Evolutionary conservation across 306 rosid genomes (phyloP).

Genomic region (Corylus americana): DNA sequence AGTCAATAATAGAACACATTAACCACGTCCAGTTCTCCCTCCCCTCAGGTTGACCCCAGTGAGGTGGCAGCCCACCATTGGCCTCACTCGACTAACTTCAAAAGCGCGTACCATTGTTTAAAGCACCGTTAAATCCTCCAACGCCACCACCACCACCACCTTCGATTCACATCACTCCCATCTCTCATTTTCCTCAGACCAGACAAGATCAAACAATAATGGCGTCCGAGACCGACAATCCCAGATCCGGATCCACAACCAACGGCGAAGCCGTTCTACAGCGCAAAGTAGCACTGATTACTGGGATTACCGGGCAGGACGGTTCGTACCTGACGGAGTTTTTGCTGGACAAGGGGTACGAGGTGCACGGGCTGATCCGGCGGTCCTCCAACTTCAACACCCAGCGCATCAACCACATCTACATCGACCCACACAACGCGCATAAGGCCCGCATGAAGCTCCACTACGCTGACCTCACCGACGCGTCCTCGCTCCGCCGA

Average conservation of each 20-base stretch:
- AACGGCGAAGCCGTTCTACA: constrained; percentile 38
- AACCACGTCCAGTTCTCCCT: not conserved
- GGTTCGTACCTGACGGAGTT: constrained; percentile 97
- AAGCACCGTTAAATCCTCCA: constrained; percentile 12
- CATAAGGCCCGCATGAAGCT: constrained; percentile 97
- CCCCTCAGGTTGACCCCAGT: not conserved
- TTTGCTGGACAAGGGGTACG: constrained; percentile 78
- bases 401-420: constrained; percentile 97
- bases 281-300: constrained; percentile 74
- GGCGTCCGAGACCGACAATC: constrained; percentile 49
- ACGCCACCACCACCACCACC: not conserved
- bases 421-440: constrained; percentile 97
- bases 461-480: constrained; percentile 96
- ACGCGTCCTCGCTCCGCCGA: constrained; percentile 98
- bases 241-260: constrained; percentile 47
- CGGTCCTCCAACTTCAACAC: constrained; percentile 97
- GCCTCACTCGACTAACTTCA: not conserved
- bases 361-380: constrained; percentile 92
- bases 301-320: constrained; percentile 97
- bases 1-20: not conserved
- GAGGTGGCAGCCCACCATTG: constrained; percentile 14
- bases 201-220: constrained; percentile 37
- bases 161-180: not conserved
- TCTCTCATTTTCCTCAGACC: constrained; percentile 6
- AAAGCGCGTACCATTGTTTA: constrained; percentile 5